Percentiles rank a stretch among this genome's conserved stretches.
Conservation (phyloP, 75 land plant species). For the Selaginella moellendorffii region DNA sequence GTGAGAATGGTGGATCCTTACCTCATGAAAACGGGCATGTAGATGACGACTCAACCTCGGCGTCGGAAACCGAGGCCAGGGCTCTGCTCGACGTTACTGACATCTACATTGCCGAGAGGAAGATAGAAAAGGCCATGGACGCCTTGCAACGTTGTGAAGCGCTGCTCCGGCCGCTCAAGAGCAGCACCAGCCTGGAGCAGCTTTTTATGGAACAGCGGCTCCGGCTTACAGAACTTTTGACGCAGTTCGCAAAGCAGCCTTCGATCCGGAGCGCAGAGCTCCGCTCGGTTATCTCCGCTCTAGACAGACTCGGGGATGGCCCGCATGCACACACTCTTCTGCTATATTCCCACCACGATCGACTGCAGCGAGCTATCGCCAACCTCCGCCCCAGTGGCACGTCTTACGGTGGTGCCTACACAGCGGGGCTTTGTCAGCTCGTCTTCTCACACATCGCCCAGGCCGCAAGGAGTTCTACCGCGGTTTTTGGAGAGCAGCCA, state of each 20-base stretch:
- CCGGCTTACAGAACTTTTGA: constrained; percentile 31
- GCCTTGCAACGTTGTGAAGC: constrained; percentile 24
- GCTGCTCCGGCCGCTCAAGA: constrained; percentile 14
- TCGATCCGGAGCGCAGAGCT: constrained; percentile 34
- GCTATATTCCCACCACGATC: constrained; percentile 33
- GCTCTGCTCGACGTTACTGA: constrained; percentile 57
- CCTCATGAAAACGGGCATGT: not conserved
- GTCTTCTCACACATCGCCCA: constrained; percentile 48
- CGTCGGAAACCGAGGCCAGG: constrained; percentile 10
- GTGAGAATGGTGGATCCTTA: not conserved
- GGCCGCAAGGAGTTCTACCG: constrained; percentile 38
- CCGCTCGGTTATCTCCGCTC: constrained; percentile 30
- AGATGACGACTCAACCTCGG: not conserved
- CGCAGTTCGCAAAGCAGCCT: constrained; percentile 28
- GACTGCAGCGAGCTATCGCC: constrained; percentile 25
- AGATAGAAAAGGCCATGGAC: constrained; percentile 18
- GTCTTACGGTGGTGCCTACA: constrained; percentile 19
- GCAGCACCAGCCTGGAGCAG: constrained; percentile 6
- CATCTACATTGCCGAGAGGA: constrained; percentile 33
- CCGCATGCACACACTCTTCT: constrained; percentile 34
- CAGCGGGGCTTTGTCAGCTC: constrained; percentile 33
- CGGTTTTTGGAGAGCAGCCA: constrained; percentile 34
- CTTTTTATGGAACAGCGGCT: constrained; percentile 22
- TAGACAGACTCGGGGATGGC: constrained; percentile 41
- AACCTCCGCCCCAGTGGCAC: constrained; percentile 26